These are phyloP conservation scores for Daldinia sp. DNA, from an alignment of 2,329 filamentous ascomycete species.

Conservation along the genomic window DNA sequence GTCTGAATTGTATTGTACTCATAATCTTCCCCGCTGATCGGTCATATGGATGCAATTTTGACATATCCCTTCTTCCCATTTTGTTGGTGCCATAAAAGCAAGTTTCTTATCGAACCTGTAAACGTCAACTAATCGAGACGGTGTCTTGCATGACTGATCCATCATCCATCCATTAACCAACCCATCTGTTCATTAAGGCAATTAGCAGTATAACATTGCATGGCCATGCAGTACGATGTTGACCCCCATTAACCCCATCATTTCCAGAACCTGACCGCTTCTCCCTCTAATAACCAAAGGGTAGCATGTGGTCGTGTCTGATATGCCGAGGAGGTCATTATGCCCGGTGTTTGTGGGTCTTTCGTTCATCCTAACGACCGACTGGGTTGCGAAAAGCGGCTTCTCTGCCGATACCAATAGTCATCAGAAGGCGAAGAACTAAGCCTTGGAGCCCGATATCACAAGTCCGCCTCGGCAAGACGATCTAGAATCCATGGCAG, in stretches of 20 bases:
- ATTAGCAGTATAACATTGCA: neutral
- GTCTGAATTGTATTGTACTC: neutral
- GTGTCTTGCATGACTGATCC: constrained; percentile 6
- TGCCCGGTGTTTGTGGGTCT: constrained; percentile 17
- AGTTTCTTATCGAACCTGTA: constrained; percentile 13
- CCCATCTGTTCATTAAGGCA: too few relatives aligned
- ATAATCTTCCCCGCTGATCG: neutral
- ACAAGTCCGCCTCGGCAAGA: constrained; percentile 6
- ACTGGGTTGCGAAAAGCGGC: constrained; percentile 27
- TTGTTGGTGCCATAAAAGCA: constrained; percentile 14
- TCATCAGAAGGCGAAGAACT: constrained; percentile 2
- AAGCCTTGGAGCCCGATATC: neutral
- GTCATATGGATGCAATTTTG: constrained; percentile 1
- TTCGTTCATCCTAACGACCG: neutral
- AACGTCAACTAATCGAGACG: constrained; percentile 9
- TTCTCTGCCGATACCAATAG: constrained; percentile 8
- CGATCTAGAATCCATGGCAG: constrained; percentile 16
- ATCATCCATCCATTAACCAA: neutral
- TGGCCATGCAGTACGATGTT: neutral
- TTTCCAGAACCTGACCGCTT: neutral
- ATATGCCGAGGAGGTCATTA: constrained; percentile 24
- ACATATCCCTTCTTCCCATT: constrained; percentile 6
- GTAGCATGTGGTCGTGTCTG: constrained; percentile 15
- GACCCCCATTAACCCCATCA: neutral
- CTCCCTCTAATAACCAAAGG: neutral